These are phyloP conservation scores for Kodamaea jinghongensis DNA, from an alignment of 805 yeast genomes.

Conservation along the genomic window DNA sequence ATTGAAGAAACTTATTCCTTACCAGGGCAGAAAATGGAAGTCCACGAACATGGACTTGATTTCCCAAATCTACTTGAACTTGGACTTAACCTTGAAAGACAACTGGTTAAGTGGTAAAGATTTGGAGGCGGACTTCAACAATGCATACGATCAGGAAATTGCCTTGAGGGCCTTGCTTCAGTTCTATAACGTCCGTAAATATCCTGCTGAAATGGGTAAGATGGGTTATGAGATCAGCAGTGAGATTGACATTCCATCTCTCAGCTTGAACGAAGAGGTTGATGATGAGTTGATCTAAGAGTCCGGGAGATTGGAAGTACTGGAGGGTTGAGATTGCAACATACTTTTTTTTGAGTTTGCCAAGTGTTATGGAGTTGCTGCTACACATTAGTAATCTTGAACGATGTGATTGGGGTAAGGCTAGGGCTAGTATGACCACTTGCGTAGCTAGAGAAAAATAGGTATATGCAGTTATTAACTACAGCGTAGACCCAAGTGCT, in stretches of 20 bases:
- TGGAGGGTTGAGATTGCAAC: background rate
- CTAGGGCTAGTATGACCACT: too few relatives aligned
- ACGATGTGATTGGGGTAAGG: too few relatives aligned
- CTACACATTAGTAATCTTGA: too few relatives aligned
- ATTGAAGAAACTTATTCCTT: conserved; percentile 78
- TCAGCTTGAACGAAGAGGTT: conserved; percentile 16
- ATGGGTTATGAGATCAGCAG: conserved; percentile 52
- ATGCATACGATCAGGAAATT: conserved; percentile 80
- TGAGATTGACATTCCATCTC: conserved; percentile 20
- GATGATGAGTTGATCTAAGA: conserved; percentile 11
- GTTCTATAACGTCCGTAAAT: conserved; percentile 66
- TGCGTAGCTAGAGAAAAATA: too few relatives aligned
- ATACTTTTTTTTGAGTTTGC: too few relatives aligned
- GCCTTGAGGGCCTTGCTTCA: conserved; percentile 77
- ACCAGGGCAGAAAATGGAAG: conserved; percentile 93
- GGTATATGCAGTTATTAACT: too few relatives aligned
- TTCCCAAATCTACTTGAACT: conserved; percentile 77
- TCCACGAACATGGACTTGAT: conserved; percentile 90
- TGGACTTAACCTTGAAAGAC: conserved; percentile 70
- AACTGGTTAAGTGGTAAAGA: conserved; percentile 87
- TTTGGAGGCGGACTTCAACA: conserved; percentile 67
- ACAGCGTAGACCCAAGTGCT: too few relatives aligned
- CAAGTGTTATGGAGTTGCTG: too few relatives aligned
- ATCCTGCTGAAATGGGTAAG: conserved; percentile 48
- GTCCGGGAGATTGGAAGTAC: background rate